phyloP scores from a whole-genome alignment of 169 alveolate genomes.

The Babesia bigemina region DNA sequence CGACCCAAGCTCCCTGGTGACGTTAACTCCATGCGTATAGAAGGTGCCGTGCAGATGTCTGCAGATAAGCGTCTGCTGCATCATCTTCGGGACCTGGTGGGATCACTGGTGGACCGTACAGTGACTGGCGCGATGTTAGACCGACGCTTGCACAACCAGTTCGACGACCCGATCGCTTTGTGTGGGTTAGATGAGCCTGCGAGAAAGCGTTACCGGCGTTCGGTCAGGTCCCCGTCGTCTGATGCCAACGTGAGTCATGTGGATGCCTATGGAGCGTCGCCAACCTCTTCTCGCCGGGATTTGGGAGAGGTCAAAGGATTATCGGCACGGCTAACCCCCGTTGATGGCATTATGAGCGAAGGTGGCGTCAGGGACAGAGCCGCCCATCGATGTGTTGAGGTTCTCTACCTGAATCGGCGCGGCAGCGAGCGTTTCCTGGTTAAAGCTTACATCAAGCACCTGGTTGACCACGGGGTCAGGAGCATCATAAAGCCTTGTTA shows the following conservation, averaged over 20 bases:
- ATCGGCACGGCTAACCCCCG: neutral
- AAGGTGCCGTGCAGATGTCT: neutral
- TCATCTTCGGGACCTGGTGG: neutral
- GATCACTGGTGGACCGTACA: neutral
- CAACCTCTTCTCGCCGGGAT: neutral
- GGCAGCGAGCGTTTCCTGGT: slow-evolving; percentile 8
- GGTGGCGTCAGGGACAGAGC: neutral
- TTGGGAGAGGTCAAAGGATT: neutral
- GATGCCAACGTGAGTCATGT: neutral
- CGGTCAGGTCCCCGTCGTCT: neutral
- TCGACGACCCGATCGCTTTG: no score
- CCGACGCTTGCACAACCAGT: no score
- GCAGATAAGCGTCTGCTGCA: neutral
- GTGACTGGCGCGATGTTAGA: neutral
- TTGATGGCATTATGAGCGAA: neutral
- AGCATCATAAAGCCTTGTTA: neutral
- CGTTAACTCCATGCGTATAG: neutral
- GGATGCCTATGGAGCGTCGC: neutral
- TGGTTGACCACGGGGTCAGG: neutral
- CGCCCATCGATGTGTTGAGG: neutral
- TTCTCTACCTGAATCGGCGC: slow-evolving; percentile 7
- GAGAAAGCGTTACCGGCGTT: no score
- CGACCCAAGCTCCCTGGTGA: neutral
- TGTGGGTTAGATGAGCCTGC: no score
- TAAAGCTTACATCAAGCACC: slow-evolving; percentile 4